phyloP scores from a whole-genome alignment of 129 eudicot species.

The Ambrosia artemisiifolia region DNA sequence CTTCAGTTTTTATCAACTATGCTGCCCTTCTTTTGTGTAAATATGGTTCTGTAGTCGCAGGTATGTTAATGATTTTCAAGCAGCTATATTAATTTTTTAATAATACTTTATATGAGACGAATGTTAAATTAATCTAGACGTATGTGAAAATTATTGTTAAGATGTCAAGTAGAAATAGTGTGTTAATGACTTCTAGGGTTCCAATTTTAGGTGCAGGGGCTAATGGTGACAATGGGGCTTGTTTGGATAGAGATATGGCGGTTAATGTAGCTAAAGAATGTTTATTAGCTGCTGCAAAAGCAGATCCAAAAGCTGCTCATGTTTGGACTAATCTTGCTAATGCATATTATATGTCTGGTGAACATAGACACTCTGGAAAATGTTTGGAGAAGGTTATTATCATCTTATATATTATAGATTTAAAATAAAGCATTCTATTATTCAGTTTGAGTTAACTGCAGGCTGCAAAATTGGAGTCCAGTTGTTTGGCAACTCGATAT shows the following conservation, averaged over 20 bases:
- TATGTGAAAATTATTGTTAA: neutral
- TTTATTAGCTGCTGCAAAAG: constrained; percentile 75
- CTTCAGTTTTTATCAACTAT: constrained; percentile 77
- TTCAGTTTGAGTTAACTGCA: constrained; percentile 19
- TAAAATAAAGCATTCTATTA: constrained; percentile 1
- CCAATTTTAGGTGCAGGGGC: constrained; percentile 77
- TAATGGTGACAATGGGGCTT: constrained; percentile 55
- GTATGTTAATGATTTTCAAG: constrained; percentile 37
- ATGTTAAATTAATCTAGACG: neutral
- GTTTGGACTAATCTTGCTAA: constrained; percentile 88
- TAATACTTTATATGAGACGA: neutral
- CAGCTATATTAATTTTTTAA: neutral
- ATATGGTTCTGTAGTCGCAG: constrained; percentile 84
- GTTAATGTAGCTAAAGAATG: constrained; percentile 82
- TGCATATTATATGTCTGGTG: constrained; percentile 77
- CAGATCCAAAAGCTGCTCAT: constrained; percentile 83
- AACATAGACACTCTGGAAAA: constrained; percentile 72
- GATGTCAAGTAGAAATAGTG: neutral
- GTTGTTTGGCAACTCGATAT: constrained; percentile 86
- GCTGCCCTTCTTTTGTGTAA: constrained; percentile 78
- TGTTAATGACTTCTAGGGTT: neutral
- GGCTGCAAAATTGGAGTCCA: constrained; percentile 98
- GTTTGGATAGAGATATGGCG: constrained; percentile 56
- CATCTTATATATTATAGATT: constrained; percentile 6
- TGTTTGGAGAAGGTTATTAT: constrained; percentile 83